A percentile compares a stretch with the other conserved stretches of the same genome.
Conservation (phyloP, 805 yeast species). For the Wickerhamomyces strasburgensis region DNA sequence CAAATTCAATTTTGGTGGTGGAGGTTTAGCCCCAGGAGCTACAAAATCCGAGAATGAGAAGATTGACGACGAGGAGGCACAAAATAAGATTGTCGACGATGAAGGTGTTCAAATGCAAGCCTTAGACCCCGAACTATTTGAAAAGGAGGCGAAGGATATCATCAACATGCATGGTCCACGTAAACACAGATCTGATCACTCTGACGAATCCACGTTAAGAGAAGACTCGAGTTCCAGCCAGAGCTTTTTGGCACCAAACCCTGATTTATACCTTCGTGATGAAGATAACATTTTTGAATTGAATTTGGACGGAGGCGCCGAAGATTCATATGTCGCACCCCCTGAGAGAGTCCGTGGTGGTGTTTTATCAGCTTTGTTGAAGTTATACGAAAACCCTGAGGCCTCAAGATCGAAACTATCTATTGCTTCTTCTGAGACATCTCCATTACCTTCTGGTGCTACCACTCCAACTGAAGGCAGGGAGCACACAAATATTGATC, state of each 20-base stretch:
- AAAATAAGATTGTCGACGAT: slow-evolving; percentile 25
- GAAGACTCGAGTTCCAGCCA: slow-evolving; percentile 18
- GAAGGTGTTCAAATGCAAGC: slow-evolving; percentile 42
- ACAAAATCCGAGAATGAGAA: slow-evolving; percentile 14
- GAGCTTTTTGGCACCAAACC: slow-evolving; percentile 34
- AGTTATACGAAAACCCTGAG: slow-evolving; percentile 53
- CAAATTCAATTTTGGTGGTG: slow-evolving; percentile 28
- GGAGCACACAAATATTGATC: slow-evolving; percentile 8
- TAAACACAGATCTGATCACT: slow-evolving; percentile 3
- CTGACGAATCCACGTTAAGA: slow-evolving; percentile 17
- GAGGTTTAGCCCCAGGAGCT: slow-evolving; percentile 34
- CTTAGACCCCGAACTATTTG: slow-evolving; percentile 37
- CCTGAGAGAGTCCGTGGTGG: slow-evolving; percentile 76
- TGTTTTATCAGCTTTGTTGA: slow-evolving; percentile 71
- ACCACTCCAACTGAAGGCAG: slow-evolving; percentile 15
- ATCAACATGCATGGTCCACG: slow-evolving; percentile 39
- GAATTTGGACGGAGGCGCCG: slow-evolving; percentile 29
- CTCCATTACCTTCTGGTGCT: slow-evolving; percentile 16
- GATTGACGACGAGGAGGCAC: slow-evolving; percentile 32
- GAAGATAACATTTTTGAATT: slow-evolving; percentile 24
- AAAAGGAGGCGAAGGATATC: slow-evolving; percentile 50
- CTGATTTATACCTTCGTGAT: slow-evolving; percentile 36
- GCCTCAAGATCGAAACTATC: slow-evolving; percentile 21
- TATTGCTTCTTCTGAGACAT: slow-evolving; percentile 11
- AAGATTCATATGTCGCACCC: slow-evolving; percentile 44